Conservation (phyloP, 331 rosid genomes). For the Pyrus hybrid region DNA sequence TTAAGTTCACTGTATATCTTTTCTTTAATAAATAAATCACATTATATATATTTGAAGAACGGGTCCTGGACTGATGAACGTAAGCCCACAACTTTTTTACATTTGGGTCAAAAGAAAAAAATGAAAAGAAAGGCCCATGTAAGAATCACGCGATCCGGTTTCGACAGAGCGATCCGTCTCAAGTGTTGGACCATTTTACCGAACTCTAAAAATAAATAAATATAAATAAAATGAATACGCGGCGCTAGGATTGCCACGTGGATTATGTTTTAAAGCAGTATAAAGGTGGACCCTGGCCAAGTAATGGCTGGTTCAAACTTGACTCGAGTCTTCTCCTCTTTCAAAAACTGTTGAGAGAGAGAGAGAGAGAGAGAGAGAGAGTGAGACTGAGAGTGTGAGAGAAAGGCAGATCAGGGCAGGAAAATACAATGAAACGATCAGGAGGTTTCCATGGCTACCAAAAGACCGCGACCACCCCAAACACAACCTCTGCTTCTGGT, state of each 20-base stretch:
- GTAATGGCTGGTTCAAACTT: background rate
- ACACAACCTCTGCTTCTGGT: background rate
- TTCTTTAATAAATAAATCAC: no score
- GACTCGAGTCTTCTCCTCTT: background rate
- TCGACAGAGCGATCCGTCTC: background rate
- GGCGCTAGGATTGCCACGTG: conserved; percentile 29
- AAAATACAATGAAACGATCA: conserved; percentile 30
- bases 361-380: background rate
- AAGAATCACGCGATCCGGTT: background rate
- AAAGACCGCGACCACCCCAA: conserved; percentile 17
- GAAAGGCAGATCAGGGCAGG: background rate
- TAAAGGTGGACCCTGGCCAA: conserved; percentile 48
- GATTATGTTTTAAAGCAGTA: conserved; percentile 16
- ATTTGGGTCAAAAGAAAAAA: background rate
- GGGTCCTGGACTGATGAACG: background rate
- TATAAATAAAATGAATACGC: background rate
- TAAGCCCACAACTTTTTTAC: background rate
- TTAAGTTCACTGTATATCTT: background rate
- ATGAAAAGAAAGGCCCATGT: background rate
- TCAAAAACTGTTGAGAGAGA: background rate
- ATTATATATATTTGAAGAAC: background rate
- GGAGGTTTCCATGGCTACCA: conserved; percentile 69
- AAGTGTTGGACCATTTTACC: background rate
- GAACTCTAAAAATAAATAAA: background rate
- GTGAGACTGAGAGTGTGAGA: background rate